Percentiles rank a stretch among this genome's conserved stretches.
These are phyloP conservation scores for Naumovozyma castellii DNA, from an alignment of 805 yeast species.

Conservation along the genomic window DNA sequence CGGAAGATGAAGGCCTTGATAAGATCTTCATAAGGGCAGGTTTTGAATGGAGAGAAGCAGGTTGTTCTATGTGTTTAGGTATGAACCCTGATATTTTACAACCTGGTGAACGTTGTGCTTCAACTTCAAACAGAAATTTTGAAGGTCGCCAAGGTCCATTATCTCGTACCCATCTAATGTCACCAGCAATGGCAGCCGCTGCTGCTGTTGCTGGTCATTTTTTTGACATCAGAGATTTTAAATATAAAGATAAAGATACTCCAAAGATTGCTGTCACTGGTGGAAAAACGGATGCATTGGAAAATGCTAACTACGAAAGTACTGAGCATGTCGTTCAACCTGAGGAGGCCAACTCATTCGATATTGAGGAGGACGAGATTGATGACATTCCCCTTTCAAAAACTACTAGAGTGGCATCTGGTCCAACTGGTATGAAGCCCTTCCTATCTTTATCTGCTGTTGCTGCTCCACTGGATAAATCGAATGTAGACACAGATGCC, in stretches of 20 bases:
- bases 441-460: slow-evolving; percentile 70
- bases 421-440: slow-evolving; percentile 56
- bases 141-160: slow-evolving; percentile 98
- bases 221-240: slow-evolving; percentile 78
- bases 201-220: slow-evolving; percentile 90
- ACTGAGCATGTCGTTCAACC: slow-evolving; percentile 50
- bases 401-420: slow-evolving; percentile 27
- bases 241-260: slow-evolving; percentile 48
- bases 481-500: slow-evolving; percentile 97
- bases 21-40: slow-evolving; percentile 87
- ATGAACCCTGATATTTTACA: slow-evolving; percentile 96
- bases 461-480: slow-evolving; percentile 90
- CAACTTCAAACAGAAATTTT: slow-evolving; percentile 96
- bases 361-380: slow-evolving; percentile 44
- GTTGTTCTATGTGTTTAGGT: slow-evolving; percentile 98
- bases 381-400: slow-evolving; percentile 54
- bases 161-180: slow-evolving; percentile 94
- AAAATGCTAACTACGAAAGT: slow-evolving; percentile 55
- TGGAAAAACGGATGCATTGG: slow-evolving; percentile 38
- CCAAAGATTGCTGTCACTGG: slow-evolving; percentile 44
- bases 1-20: slow-evolving; percentile 91
- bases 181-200: slow-evolving; percentile 99
- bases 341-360: slow-evolving; percentile 34
- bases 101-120: slow-evolving; percentile 96
- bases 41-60: slow-evolving; percentile 98